Conservation (phyloP, 2,329 filamentous ascomycete genomes). For the Lithohypha guttulata region DNA sequence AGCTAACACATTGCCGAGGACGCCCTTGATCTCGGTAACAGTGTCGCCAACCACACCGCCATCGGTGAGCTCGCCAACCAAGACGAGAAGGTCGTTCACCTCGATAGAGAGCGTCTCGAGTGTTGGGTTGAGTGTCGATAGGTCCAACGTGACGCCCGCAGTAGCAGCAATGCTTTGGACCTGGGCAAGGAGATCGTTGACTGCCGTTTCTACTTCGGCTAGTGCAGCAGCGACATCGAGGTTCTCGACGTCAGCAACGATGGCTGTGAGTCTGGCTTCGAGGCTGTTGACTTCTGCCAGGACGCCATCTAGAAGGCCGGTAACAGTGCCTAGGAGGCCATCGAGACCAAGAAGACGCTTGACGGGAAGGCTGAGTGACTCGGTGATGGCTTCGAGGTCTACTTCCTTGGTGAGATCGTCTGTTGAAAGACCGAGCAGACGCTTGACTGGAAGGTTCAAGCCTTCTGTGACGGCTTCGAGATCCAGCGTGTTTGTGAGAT, state of each 20-base stretch:
- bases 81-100: neutral
- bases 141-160: neutral
- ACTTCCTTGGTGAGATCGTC: neutral
- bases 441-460: too few species aligned
- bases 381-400: neutral
- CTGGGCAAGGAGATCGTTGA: neutral
- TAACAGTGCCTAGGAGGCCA: neutral
- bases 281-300: neutral
- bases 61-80: neutral
- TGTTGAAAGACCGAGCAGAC: too few species aligned
- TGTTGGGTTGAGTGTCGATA: neutral
- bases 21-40: neutral
- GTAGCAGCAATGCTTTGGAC: neutral
- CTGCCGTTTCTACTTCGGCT: neutral
- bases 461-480: too few species aligned
- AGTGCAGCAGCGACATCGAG: neutral
- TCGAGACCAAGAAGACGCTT: neutral
- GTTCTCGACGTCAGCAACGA: slow-evolving; percentile 1
- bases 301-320: neutral
- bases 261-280: neutral
- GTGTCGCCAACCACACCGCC: neutral
- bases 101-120: neutral
- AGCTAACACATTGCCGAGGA: slow-evolving; percentile 9
- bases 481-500: too few species aligned
- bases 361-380: neutral